Percentiles rank a stretch among this genome's conserved stretches.
These are phyloP conservation scores for Penicillium crystallinum DNA, from an alignment of 495 filamentous ascomycete genomes.

Conservation along the genomic window DNA sequence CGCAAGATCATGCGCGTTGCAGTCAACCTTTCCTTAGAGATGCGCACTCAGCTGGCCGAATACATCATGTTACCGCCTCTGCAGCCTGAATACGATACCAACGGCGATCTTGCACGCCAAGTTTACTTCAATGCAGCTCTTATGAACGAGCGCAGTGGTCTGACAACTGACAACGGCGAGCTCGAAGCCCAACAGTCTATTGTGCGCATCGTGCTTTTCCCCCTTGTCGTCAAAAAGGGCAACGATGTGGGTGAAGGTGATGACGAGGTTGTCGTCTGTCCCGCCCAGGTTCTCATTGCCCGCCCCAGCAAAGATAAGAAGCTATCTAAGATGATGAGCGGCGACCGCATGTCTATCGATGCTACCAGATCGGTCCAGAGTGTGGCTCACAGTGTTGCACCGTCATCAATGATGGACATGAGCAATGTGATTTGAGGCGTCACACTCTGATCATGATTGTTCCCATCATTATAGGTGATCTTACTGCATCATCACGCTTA, in stretches of 20 bases:
- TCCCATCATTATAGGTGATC: slow-evolving; percentile 2
- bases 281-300: slow-evolving; percentile 82
- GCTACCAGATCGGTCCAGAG: slow-evolving; percentile 40
- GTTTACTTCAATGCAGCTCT: slow-evolving; percentile 80
- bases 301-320: slow-evolving; percentile 42
- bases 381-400: slow-evolving; percentile 38
- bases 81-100: slow-evolving; percentile 91
- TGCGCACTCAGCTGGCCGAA: slow-evolving; percentile 92
- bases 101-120: slow-evolving; percentile 78
- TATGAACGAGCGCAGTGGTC: slow-evolving; percentile 87
- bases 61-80: slow-evolving; percentile 96
- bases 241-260: slow-evolving; percentile 79
- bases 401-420: slow-evolving; percentile 45
- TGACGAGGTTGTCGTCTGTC: slow-evolving; percentile 87
- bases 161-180: slow-evolving; percentile 63
- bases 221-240: slow-evolving; percentile 89
- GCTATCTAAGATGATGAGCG: slow-evolving; percentile 36
- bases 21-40: slow-evolving; percentile 84
- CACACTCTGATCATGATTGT: slow-evolving; percentile 30
- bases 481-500: slow-evolving; percentile 8
- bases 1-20: slow-evolving; percentile 77
- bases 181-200: slow-evolving; percentile 69
- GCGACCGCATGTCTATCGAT: slow-evolving; percentile 44
- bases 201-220: slow-evolving; percentile 88
- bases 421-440: slow-evolving; percentile 48